These are phyloP conservation scores for Globisporangium alternatum DNA, from an alignment of 352 stramenopile genomes.

Conservation along the genomic window DNA sequence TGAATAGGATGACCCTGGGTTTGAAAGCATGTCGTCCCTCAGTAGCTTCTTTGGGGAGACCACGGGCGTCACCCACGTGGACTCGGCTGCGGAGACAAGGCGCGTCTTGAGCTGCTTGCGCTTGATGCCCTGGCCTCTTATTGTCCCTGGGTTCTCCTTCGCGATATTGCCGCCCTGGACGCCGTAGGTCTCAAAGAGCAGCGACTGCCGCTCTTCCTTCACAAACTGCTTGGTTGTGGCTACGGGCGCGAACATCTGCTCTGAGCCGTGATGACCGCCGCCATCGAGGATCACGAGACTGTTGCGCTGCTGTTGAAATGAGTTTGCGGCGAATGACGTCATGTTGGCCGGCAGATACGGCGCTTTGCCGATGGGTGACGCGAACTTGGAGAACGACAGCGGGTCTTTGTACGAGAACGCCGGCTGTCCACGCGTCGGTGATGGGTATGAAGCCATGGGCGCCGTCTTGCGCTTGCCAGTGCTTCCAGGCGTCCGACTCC, in stretches of 20 bases:
- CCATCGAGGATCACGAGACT: constrained; percentile 48
- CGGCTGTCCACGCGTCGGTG: constrained; percentile 7
- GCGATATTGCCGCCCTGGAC: constrained; percentile 19
- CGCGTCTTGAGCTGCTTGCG: constrained; percentile 54
- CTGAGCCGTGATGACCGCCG: neutral
- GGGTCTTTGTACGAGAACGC: constrained; percentile 18
- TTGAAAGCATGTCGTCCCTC: constrained; percentile 23
- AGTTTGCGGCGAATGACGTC: constrained; percentile 17
- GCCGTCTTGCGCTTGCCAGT: constrained; percentile 30
- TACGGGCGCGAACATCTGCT: constrained; percentile 13
- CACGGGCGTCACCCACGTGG: constrained; percentile 28
- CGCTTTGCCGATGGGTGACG: constrained; percentile 45
- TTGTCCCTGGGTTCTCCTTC: constrained; percentile 3
- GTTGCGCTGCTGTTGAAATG: constrained; percentile 26
- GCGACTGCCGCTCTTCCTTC: constrained; percentile 50
- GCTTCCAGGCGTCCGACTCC: constrained; percentile 4
- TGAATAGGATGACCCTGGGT: constrained; percentile 5
- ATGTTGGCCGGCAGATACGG: constrained; percentile 35
- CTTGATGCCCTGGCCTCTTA: constrained; percentile 43
- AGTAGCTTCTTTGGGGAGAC: constrained; percentile 28
- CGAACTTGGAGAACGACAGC: constrained; percentile 40
- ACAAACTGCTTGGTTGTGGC: constrained; percentile 29
- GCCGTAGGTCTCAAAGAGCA: constrained; percentile 69
- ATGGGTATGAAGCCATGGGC: constrained; percentile 5
- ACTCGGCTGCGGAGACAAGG: constrained; percentile 33